Conservation (phyloP, 768 basidiomycete genomes). For the Podaxis mareebaensis region DNA sequence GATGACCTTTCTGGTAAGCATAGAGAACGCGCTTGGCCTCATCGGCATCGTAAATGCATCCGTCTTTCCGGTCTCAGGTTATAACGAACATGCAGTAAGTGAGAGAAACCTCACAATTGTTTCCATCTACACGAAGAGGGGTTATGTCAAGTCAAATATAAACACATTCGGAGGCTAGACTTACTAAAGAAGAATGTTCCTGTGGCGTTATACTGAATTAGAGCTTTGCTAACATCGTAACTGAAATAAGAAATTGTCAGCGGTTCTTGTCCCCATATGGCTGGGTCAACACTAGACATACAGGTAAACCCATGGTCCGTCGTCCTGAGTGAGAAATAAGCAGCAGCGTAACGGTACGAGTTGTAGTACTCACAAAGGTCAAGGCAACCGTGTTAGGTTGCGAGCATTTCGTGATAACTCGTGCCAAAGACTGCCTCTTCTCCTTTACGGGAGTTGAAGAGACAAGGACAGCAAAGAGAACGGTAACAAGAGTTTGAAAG, state of each 20-base stretch:
- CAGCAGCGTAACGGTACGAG: background rate
- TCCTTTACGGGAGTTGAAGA: constrained; percentile 16
- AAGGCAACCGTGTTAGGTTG: constrained; percentile 42
- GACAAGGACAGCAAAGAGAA: constrained; percentile 19
- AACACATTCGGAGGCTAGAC: constrained; percentile 14
- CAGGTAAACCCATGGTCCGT: constrained; percentile 43
- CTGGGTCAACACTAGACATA: constrained; percentile 19
- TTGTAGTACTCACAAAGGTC: constrained; percentile 37
- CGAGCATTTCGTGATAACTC: constrained; percentile 37
- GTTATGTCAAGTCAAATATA: background rate
- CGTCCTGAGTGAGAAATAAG: constrained; percentile 32
- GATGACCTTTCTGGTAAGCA: constrained; percentile 40
- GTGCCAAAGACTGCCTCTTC: constrained; percentile 24
- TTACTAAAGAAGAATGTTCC: constrained; percentile 50
- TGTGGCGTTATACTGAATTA: constrained; percentile 33
- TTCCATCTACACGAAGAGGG: constrained; percentile 30
- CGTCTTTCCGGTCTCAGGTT: constrained; percentile 24
- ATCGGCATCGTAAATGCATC: constrained; percentile 40
- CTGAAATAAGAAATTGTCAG: constrained; percentile 20
- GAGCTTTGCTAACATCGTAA: constrained; percentile 36
- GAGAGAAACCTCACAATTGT: constrained; percentile 33
- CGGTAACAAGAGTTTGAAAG: constrained; percentile 15
- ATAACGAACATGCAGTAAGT: background rate
- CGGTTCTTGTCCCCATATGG: background rate
- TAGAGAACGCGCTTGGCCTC: constrained; percentile 34